A percentile compares a stretch with the other conserved stretches of the same genome.
These are phyloP conservation scores for Pseudomassariella vexata DNA, from an alignment of 2,329 filamentous ascomycete species.

Conservation along the genomic window DNA sequence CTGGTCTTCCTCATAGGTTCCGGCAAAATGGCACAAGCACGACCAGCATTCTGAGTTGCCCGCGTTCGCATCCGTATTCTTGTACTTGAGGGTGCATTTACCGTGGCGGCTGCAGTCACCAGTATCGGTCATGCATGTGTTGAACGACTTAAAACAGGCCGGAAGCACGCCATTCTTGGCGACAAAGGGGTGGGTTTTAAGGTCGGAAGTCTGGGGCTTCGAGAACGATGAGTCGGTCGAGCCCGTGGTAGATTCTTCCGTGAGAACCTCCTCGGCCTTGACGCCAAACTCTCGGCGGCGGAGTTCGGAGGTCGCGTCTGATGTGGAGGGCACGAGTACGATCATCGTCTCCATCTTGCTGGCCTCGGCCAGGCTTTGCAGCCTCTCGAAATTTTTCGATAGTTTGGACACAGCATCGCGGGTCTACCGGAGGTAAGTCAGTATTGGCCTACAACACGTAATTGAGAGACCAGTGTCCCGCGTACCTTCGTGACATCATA, in stretches of 20 bases:
- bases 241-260: too few relatives aligned
- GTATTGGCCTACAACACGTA: constrained; percentile 1
- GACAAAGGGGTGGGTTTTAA: constrained; percentile 18
- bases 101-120: constrained; percentile 81
- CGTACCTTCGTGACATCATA: constrained; percentile 21
- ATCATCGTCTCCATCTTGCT: constrained; percentile 52
- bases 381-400: constrained; percentile 35
- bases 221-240: too few relatives aligned
- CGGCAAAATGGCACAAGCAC: constrained; percentile 70
- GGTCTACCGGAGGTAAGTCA: constrained; percentile 22
- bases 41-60: constrained; percentile 68
- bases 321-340: constrained; percentile 44
- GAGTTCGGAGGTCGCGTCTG: constrained; percentile 27
- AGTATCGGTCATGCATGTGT: constrained; percentile 64
- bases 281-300: constrained; percentile 38
- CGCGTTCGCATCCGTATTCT: constrained; percentile 27
- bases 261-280: constrained; percentile 38
- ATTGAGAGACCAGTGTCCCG: constrained; percentile 8
- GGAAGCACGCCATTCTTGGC: constrained; percentile 45
- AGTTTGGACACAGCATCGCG: constrained; percentile 36
- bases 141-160: constrained; percentile 67
- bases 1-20: constrained; percentile 45
- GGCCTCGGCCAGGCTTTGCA: constrained; percentile 37
- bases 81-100: constrained; percentile 62
- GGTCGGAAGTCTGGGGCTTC: constrained; percentile 27